Evolutionary conservation across 2,329 filamentous ascomycete genomes (phyloP).

Genomic region (Colletotrichum sp.): DNA sequence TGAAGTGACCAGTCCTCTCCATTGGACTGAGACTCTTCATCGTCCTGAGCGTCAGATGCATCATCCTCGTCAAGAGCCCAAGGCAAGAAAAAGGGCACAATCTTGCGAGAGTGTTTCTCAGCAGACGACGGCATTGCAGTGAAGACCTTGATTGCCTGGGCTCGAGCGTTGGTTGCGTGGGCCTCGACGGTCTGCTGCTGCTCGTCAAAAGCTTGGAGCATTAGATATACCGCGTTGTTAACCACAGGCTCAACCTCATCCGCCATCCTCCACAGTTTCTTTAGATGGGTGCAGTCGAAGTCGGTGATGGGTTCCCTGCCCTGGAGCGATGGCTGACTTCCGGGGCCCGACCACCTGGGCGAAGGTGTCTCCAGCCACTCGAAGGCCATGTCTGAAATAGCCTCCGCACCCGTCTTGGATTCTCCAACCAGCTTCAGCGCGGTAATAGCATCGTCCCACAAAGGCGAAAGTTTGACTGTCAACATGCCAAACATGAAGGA

Average conservation of each 20-base stretch:
- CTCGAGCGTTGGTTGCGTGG: conserved; percentile 63
- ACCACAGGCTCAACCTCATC: conserved; percentile 56
- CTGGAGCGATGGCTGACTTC: conserved; percentile 32
- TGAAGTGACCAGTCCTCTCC: conserved; percentile 68
- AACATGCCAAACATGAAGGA: conserved; percentile 88
- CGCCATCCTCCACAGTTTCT: conserved; percentile 58
- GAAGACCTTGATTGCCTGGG: conserved; percentile 81
- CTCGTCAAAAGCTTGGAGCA: conserved; percentile 68
- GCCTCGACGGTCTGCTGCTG: conserved; percentile 61
- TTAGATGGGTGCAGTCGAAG: conserved; percentile 84
- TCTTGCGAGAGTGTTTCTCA: conserved; percentile 81
- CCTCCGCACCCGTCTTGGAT: conserved; percentile 72
- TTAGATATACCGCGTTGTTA: conserved; percentile 57
- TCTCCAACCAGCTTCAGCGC: conserved; percentile 78
- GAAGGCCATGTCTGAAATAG: conserved; percentile 74
- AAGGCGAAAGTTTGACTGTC: conserved; percentile 80
- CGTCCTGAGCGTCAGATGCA: conserved; percentile 39
- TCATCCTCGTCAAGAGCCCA: conserved; percentile 69
- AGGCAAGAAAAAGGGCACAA: conserved; percentile 84
- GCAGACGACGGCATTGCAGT: conserved; percentile 75
- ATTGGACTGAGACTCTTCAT: conserved; percentile 44
- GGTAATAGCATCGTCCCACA: conserved; percentile 84
- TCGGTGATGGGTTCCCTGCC: conserved; percentile 58
- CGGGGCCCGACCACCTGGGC: conserved; percentile 54
- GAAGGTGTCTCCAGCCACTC: conserved; percentile 73